Conservation (phyloP, 352 stramenopile genomes). For the Thraustochytrium striatum region DNA sequence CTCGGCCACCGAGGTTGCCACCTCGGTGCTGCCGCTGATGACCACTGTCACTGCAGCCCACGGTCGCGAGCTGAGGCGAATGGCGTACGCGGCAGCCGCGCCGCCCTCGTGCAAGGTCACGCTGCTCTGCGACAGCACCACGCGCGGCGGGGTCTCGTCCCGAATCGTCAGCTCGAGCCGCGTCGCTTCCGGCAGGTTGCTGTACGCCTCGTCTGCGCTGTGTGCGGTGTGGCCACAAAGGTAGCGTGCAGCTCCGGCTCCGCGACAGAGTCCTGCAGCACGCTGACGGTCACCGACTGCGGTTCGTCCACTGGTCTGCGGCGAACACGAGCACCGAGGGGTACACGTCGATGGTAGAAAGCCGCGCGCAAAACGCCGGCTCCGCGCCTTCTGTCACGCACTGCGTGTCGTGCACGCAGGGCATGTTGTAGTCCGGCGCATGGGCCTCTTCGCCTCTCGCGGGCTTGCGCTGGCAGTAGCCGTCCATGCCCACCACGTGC, state of each 20-base stretch:
- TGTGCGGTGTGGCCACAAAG: constrained; percentile 13
- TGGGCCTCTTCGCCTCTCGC: not conserved
- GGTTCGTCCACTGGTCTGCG: constrained; percentile 9
- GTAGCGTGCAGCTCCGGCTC: constrained; percentile 28
- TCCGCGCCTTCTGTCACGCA: not conserved
- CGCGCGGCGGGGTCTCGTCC: not conserved
- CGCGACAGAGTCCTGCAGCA: not conserved
- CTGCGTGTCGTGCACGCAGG: constrained; percentile 6
- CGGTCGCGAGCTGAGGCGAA: constrained; percentile 19
- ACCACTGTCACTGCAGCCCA: constrained; percentile 26
- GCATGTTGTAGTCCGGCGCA: constrained; percentile 17
- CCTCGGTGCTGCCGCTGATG: constrained; percentile 26
- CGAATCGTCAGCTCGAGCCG: not conserved
- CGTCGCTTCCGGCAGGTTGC: not conserved
- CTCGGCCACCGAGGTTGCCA: constrained; percentile 8
- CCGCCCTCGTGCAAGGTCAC: not conserved
- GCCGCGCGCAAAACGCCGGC: not conserved
- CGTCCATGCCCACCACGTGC: constrained; percentile 19
- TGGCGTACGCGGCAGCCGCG: constrained; percentile 3
- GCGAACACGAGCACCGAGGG: constrained; percentile 18
- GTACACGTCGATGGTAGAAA: constrained; percentile 3
- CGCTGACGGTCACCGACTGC: constrained; percentile 4
- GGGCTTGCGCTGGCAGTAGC: not conserved
- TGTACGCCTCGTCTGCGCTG: constrained; percentile 19
- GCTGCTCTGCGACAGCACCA: not conserved